Conservation (phyloP, 768 basidiomycete species). For the Rhodosporidiobolus odoratus region DNA sequence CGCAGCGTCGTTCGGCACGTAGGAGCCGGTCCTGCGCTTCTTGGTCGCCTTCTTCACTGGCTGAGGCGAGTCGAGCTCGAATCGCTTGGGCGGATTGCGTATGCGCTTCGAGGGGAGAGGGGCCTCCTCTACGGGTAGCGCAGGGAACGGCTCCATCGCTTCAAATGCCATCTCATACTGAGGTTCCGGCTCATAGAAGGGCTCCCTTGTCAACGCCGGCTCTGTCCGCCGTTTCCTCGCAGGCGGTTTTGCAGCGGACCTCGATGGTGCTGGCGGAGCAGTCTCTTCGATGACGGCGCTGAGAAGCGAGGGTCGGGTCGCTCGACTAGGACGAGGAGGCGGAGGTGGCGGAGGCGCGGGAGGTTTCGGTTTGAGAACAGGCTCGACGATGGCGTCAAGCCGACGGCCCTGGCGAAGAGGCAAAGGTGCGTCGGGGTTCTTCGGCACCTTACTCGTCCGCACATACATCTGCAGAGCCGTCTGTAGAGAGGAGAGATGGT, state of each 20-base stretch:
- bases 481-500: slow-evolving; percentile 49
- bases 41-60: slow-evolving; percentile 9
- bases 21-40: slow-evolving; percentile 9
- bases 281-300: not conserved
- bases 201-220: not conserved
- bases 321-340: not conserved
- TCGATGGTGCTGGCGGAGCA: not conserved
- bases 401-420: slow-evolving; percentile 84
- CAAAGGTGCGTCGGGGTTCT: slow-evolving; percentile 64
- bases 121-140: not conserved
- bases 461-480: slow-evolving; percentile 86
- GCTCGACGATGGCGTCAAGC: slow-evolving; percentile 54
- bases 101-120: slow-evolving; percentile 9
- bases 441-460: slow-evolving; percentile 69
- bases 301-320: not conserved
- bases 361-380: slow-evolving; percentile 21
- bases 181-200: not conserved
- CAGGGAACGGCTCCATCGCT: not conserved
- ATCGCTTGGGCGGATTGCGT: slow-evolving; percentile 8
- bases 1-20: not conserved
- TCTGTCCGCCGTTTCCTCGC: not conserved
- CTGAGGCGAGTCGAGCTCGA: slow-evolving; percentile 1
- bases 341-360: slow-evolving; percentile 18
- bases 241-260: not conserved
- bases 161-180: not conserved